These are phyloP conservation scores for Trichoderma gamsii DNA, from an alignment of 495 filamentous ascomycete species.

Conservation along the genomic window DNA sequence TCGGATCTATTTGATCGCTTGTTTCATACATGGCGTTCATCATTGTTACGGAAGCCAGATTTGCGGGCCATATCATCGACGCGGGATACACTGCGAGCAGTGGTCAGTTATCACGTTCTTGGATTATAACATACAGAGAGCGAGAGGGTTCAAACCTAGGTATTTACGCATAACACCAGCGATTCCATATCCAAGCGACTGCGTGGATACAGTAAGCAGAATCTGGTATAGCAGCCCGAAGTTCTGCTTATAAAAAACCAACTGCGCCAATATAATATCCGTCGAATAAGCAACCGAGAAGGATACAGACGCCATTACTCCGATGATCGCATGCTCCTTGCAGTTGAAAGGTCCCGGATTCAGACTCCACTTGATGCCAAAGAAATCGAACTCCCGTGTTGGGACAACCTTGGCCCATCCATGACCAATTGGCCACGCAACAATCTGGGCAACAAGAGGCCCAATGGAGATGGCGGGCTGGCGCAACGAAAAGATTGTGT, in stretches of 20 bases:
- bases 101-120: conserved; percentile 3
- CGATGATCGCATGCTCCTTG: conserved; percentile 74
- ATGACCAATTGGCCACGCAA: conserved; percentile 65
- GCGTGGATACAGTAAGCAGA: conserved; percentile 63
- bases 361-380: conserved; percentile 50
- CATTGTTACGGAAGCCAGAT: conserved; percentile 56
- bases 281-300: conserved; percentile 63
- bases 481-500: conserved; percentile 66
- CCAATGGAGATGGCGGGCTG: conserved; percentile 60
- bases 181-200: conserved; percentile 67
- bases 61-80: conserved; percentile 71
- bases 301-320: conserved; percentile 61
- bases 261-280: conserved; percentile 60
- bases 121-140: background rate
- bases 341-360: conserved; percentile 75
- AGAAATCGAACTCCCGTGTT: conserved; percentile 43
- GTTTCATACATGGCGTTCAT: conserved; percentile 68
- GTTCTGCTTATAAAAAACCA: conserved; percentile 60
- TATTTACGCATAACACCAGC: conserved; percentile 57
- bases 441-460: conserved; percentile 61
- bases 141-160: conserved; percentile 28
- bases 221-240: conserved; percentile 64
- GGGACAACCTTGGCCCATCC: conserved; percentile 47
- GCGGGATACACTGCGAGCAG: conserved; percentile 48
- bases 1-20: conserved; percentile 38